Conservation (phyloP, 2,329 filamentous ascomycete genomes). For the Parafenestella ontariensis region DNA sequence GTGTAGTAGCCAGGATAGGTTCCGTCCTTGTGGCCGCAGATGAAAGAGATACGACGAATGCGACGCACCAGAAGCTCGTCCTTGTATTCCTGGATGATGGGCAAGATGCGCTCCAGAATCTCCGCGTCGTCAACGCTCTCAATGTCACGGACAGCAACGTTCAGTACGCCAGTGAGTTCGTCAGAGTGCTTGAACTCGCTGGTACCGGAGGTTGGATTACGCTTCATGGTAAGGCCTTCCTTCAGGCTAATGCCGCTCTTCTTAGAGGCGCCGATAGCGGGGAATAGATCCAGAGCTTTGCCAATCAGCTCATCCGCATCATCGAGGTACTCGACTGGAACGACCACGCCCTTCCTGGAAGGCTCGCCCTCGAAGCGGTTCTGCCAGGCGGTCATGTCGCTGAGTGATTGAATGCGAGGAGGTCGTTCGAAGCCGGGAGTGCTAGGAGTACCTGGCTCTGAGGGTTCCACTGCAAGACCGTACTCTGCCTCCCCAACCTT, state of each 20-base stretch:
- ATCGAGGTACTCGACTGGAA: constrained; percentile 91
- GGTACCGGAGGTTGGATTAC: constrained; percentile 58
- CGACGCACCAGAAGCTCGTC: constrained; percentile 81
- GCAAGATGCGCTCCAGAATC: constrained; percentile 75
- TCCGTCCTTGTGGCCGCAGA: constrained; percentile 92
- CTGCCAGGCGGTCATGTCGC: constrained; percentile 90
- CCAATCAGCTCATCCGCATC: constrained; percentile 87
- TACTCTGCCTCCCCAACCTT: constrained; percentile 94
- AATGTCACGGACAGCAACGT: constrained; percentile 87
- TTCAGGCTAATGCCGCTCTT: constrained; percentile 56
- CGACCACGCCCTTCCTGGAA: constrained; percentile 88
- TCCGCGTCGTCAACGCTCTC: constrained; percentile 85
- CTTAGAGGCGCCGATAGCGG: constrained; percentile 62
- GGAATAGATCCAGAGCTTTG: constrained; percentile 85
- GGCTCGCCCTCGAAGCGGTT: constrained; percentile 76
- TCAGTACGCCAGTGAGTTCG: constrained; percentile 89
- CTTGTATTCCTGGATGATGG: constrained; percentile 80
- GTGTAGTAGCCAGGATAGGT: constrained; percentile 98
- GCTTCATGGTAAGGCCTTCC: constrained; percentile 66
- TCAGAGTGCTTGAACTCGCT: constrained; percentile 64
- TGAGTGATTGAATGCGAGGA: constrained; percentile 90
- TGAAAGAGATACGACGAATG: constrained; percentile 92
- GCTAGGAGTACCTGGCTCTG: constrained; percentile 72
- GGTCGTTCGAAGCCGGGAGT: constrained; percentile 72
- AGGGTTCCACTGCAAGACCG: constrained; percentile 78